Percentiles rank a stretch among this genome's conserved stretches.
Evolutionary conservation across 1,284 basidiomycete genomes (phyloP).

Genomic region (Boletellus deceptivus): DNA sequence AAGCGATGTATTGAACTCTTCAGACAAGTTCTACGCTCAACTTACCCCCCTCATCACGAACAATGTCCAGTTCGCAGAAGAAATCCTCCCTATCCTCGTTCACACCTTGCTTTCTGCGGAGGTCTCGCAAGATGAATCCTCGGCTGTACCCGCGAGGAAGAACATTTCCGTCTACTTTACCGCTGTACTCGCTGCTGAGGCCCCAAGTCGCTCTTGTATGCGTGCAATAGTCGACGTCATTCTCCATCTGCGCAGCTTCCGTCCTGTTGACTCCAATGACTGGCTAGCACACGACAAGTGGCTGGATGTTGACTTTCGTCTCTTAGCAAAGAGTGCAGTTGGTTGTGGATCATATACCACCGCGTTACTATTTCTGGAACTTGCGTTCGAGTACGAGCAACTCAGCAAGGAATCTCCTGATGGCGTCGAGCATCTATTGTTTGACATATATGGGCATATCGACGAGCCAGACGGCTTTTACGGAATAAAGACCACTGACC

Average conservation of each 20-base stretch:
- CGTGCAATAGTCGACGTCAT: constrained; percentile 73
- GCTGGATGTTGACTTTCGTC: constrained; percentile 75
- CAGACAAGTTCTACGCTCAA: constrained; percentile 69
- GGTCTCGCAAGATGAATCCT: constrained; percentile 6
- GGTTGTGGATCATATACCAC: constrained; percentile 84
- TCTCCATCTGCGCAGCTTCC: constrained; percentile 78
- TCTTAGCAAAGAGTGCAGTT: constrained; percentile 76
- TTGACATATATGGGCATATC: constrained; percentile 91
- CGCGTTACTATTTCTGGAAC: constrained; percentile 86
- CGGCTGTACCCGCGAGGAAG: constrained; percentile 13
- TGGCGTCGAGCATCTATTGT: constrained; percentile 66
- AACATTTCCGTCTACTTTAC: constrained; percentile 66
- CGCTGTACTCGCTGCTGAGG: constrained; percentile 47
- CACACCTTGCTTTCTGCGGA: constrained; percentile 62
- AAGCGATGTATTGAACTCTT: constrained; percentile 52
- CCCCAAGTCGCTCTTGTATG: constrained; percentile 48
- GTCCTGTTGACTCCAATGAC: constrained; percentile 43
- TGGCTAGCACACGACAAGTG: constrained; percentile 75
- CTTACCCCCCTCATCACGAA: constrained; percentile 57
- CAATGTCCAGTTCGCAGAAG: constrained; percentile 59
- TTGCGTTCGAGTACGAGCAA: constrained; percentile 58
- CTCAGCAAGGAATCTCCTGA: constrained; percentile 25
- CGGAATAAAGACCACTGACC: constrained; percentile 78
- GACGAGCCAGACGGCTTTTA: constrained; percentile 99
- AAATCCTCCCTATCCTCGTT: constrained; percentile 74